Conservation (phyloP, 768 basidiomycete genomes). For the Cytidiella melzeri region DNA sequence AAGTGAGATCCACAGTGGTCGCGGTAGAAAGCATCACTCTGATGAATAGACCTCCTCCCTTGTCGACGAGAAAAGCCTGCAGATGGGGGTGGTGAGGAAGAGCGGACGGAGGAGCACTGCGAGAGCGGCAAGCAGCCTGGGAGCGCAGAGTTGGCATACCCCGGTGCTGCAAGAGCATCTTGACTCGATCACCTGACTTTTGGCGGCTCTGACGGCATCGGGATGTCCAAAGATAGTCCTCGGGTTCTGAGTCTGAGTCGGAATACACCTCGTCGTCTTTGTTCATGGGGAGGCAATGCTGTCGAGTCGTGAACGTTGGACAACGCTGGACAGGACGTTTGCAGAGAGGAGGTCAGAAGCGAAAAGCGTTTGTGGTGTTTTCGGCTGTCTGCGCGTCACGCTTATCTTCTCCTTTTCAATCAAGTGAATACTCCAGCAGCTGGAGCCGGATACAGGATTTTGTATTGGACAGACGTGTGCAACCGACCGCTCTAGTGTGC, state of each 20-base stretch:
- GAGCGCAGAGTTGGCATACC: constrained; percentile 11
- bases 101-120: constrained; percentile 25
- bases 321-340: constrained; percentile 2
- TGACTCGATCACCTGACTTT: constrained; percentile 10
- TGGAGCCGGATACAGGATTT: too few relatives aligned
- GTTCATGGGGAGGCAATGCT: too few relatives aligned
- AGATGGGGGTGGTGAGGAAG: constrained; percentile 13
- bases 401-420: too few relatives aligned
- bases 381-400: too few relatives aligned
- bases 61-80: constrained; percentile 7
- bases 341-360: too few relatives aligned
- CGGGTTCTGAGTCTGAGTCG: constrained; percentile 20
- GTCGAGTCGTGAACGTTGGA: background rate
- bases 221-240: constrained; percentile 22
- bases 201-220: constrained; percentile 14
- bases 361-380: too few relatives aligned
- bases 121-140: constrained; percentile 19
- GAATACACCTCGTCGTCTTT: constrained; percentile 7
- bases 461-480: too few relatives aligned
- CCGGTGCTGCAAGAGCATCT: constrained; percentile 9
- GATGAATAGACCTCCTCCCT: constrained; percentile 11
- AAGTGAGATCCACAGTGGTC: constrained; percentile 51
- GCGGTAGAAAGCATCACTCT: constrained; percentile 28
- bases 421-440: too few relatives aligned
- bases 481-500: too few relatives aligned